phyloP scores from a whole-genome alignment of 106 monocot species.

The Dendrobium officinale region DNA sequence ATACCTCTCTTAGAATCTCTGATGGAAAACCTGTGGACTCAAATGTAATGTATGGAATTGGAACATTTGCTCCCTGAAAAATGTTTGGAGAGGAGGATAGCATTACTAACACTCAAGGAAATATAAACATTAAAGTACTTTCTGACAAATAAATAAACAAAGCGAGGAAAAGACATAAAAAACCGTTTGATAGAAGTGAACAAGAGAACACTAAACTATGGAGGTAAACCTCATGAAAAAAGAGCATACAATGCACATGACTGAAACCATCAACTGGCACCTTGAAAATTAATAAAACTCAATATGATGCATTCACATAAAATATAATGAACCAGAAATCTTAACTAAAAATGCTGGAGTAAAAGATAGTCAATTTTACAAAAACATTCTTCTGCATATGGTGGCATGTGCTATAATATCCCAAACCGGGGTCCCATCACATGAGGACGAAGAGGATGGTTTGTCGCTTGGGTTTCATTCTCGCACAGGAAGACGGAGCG shows the following conservation, averaged over 20 bases:
- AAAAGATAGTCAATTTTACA: background rate
- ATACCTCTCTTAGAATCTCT: slow-evolving; percentile 81
- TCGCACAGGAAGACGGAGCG: no score
- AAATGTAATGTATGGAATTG: slow-evolving; percentile 63
- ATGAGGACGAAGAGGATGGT: no score
- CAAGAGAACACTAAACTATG: background rate
- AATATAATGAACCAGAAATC: background rate
- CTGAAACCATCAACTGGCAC: background rate
- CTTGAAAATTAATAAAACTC: background rate
- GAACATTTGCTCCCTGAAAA: slow-evolving; percentile 66
- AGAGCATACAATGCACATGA: background rate
- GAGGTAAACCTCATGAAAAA: background rate
- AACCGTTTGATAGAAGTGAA: background rate
- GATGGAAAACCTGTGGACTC: slow-evolving; percentile 62
- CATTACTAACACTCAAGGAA: background rate
- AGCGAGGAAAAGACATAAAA: background rate
- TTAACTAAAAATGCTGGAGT: background rate
- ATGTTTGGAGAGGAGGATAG: background rate
- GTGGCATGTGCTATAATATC: background rate
- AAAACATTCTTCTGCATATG: background rate
- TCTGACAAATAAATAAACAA: background rate
- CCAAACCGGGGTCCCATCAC: no score
- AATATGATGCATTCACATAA: background rate
- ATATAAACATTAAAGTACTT: background rate
- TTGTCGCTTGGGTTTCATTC: no score